These are phyloP conservation scores for Metschnikowia chrysomelidarum DNA, from an alignment of 805 yeast genomes.

Conservation along the genomic window DNA sequence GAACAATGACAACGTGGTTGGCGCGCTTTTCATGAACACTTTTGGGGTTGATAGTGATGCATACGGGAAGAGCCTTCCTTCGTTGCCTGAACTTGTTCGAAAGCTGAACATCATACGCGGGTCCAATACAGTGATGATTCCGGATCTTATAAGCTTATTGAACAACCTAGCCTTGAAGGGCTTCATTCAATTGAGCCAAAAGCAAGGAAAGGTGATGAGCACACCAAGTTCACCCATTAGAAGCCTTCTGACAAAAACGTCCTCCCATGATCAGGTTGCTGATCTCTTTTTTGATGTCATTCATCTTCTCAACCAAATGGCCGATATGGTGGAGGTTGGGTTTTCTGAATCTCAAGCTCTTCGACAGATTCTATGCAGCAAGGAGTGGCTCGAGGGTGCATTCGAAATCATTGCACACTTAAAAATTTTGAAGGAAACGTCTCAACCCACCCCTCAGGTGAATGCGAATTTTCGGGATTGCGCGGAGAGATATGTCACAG, in stretches of 20 bases:
- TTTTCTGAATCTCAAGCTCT: slow-evolving; percentile 24
- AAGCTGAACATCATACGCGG: slow-evolving; percentile 4
- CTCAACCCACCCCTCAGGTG: slow-evolving; percentile 25
- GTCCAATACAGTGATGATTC: slow-evolving; percentile 25
- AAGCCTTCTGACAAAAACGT: slow-evolving; percentile 3
- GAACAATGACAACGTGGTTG: slow-evolving; percentile 44
- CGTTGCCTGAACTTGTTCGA: slow-evolving; percentile 9
- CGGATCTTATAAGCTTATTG: slow-evolving; percentile 44
- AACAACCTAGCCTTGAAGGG: slow-evolving; percentile 35
- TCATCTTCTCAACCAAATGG: slow-evolving; percentile 35
- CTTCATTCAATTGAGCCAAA: slow-evolving; percentile 27
- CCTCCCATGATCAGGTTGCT: slow-evolving; percentile 16
- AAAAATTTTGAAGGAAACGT: slow-evolving; percentile 18
- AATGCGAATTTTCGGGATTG: slow-evolving; percentile 18
- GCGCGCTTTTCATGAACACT: slow-evolving; percentile 43
- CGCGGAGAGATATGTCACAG: slow-evolving; percentile 28
- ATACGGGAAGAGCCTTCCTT: slow-evolving; percentile 4
- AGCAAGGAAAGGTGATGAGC: slow-evolving; percentile 31
- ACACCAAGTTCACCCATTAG: slow-evolving; percentile 34
- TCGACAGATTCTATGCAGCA: slow-evolving; percentile 24
- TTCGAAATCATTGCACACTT: slow-evolving; percentile 39
- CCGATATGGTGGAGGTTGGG: slow-evolving; percentile 31
- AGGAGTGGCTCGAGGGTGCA: slow-evolving; percentile 38
- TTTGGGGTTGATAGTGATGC: slow-evolving; percentile 37
- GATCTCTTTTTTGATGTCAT: slow-evolving; percentile 31